These are phyloP conservation scores for Tagetes erecta DNA, from an alignment of 129 eudicot genomes.

Conservation along the genomic window DNA sequence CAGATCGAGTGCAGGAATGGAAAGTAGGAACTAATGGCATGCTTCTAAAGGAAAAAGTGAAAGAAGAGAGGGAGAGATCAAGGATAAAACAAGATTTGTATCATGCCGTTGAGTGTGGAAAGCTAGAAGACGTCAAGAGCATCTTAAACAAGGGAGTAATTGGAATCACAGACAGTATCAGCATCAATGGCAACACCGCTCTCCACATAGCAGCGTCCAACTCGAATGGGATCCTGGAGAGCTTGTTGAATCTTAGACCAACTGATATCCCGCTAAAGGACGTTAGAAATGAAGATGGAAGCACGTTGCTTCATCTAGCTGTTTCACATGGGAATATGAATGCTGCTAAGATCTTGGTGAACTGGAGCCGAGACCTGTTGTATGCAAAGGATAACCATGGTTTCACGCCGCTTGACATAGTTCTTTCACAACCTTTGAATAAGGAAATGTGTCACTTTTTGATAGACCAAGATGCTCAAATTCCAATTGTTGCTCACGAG, in stretches of 20 bases:
- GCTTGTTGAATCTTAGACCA: not conserved
- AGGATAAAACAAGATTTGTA: not conserved
- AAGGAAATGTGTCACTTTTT: not conserved
- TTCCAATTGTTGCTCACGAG: not conserved
- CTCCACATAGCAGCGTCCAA: conserved; percentile 3
- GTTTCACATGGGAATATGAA: not conserved
- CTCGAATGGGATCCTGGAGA: not conserved
- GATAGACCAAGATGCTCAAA: not conserved
- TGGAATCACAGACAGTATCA: not conserved
- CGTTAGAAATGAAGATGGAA: not conserved
- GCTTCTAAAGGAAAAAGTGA: not conserved
- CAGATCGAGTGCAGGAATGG: not conserved
- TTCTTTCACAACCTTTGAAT: not conserved
- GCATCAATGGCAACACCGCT: conserved; percentile 9
- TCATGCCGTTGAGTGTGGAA: not conserved
- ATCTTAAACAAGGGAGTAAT: not conserved
- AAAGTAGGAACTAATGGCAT: not conserved
- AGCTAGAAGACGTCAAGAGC: not conserved
- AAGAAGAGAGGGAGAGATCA: not conserved
- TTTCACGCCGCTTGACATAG: not conserved
- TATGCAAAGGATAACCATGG: conserved; percentile 5
- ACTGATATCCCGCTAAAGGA: not conserved
- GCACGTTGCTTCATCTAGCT: not conserved
- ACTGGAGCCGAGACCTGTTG: not conserved
- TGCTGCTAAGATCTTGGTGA: conserved; percentile 13